Evolutionary conservation across 2,329 filamentous ascomycete genomes (phyloP), one percentile per base, ranked within the genome.

Genomic region (Coniochaeta sp.): DNA sequence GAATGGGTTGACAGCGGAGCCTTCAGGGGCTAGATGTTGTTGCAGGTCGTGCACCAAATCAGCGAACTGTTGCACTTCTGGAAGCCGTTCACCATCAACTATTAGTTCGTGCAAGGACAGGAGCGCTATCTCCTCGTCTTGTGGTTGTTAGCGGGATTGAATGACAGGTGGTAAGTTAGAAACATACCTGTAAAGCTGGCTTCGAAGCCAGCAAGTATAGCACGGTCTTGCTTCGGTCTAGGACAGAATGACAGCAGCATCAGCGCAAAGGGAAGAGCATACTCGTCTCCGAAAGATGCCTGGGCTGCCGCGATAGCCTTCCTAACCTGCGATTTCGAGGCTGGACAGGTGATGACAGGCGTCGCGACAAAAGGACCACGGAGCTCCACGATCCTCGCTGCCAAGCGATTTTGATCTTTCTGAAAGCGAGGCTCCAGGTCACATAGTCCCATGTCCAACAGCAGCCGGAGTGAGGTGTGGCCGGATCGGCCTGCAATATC

Each of bases 51-150:
- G 54, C 30, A 14, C 32, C n/a, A 55, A 8, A 22, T 36, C 30
- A 24, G 54, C 54, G 32, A 55, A 55, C 30, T 55, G 54, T n/a
- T 55, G 54, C n/a, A 55, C 54, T 55, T 55, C 54, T 28, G 54
- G 54, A 17, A 55, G 22, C 16, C 54, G 30, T 14, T 55, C 32
- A 12, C 54, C 54, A 22, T 55, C 54, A 24, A 55, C 54, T 17
- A 1, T 19, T 10, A 55, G 3, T 22, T 17, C 26, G 24, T 55
- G 54, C 30, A 55, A 28, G 22, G 54, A 55, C 2, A 55, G 54
- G n/a, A 12, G 30, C 17, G 10, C 2, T 34, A 55, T 55, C 14
- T 55, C 54, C 14, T 55, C 30, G 19, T 55, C 54, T 55, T 8
- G n/a, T 19, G 16, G 16, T 10, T 34, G 50, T 55, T n/a, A 55